Conservation (phyloP, 495 filamentous ascomycete species). For the Tuber indicum region DNA sequence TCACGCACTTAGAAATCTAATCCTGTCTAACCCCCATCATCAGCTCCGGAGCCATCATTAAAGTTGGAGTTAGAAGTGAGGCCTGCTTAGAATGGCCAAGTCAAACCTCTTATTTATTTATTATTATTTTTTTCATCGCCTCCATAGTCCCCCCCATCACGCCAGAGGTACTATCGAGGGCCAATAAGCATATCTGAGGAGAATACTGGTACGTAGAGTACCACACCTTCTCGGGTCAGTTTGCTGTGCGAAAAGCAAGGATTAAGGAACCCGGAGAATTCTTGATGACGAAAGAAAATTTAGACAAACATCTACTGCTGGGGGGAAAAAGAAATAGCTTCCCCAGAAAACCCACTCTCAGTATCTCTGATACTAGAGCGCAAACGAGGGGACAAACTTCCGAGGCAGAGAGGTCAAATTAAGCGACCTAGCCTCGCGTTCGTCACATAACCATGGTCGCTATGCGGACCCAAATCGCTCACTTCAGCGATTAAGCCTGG, state of each 20-base stretch:
- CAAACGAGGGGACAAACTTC: neutral
- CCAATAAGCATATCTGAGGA: neutral
- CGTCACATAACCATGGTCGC: too few relatives aligned
- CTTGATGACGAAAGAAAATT: neutral
- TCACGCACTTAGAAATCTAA: neutral
- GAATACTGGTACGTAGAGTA: neutral
- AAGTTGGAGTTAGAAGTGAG: neutral
- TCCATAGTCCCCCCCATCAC: neutral
- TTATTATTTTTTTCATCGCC: neutral
- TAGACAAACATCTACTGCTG: neutral
- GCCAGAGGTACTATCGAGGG: too few relatives aligned
- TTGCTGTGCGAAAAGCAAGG: neutral
- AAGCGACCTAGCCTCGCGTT: neutral
- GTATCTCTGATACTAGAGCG: neutral
- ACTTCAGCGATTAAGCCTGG: neutral
- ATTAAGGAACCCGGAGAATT: neutral
- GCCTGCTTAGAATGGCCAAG: neutral
- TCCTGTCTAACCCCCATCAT: neutral
- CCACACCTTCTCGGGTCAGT: neutral
- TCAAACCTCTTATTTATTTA: neutral
- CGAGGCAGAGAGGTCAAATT: neutral
- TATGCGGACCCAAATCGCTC: neutral
- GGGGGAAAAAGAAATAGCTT: neutral
- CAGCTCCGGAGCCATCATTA: neutral
- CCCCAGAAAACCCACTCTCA: neutral